Evolutionary conservation across 2,329 filamentous ascomycete species (phyloP).

Genomic region (Sarocladium kiliense): DNA sequence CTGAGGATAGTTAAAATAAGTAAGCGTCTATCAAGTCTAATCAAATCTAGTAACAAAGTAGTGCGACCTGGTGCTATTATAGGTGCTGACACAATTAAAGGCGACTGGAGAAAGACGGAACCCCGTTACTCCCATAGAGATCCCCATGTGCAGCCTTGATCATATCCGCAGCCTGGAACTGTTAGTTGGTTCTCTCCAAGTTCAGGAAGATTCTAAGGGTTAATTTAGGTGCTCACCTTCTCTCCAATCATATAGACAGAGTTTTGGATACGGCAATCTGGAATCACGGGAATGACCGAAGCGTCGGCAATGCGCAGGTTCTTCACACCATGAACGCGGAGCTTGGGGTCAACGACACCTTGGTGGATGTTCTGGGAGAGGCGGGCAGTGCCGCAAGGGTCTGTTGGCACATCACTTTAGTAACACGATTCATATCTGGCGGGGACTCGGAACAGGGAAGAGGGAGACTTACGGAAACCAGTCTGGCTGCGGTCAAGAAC

Average conservation of each 20-base stretch:
- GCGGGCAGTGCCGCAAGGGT: conserved; percentile 51
- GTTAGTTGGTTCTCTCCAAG: neutral
- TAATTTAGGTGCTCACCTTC: conserved; percentile 32
- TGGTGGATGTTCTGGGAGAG: conserved; percentile 45
- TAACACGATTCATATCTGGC: too few relatives aligned
- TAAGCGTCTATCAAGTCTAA: too few relatives aligned
- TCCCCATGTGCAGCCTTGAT: neutral
- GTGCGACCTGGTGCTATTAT: too few relatives aligned
- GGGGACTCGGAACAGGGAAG: too few relatives aligned
- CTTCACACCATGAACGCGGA: conserved; percentile 49
- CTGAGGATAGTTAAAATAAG: too few relatives aligned
- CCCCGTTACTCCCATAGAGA: neutral
- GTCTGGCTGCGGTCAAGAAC: conserved; percentile 57
- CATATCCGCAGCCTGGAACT: neutral
- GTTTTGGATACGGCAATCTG: conserved; percentile 54
- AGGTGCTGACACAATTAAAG: too few relatives aligned
- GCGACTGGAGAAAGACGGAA: too few relatives aligned
- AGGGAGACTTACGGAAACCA: conserved; percentile 41
- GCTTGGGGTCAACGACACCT: conserved; percentile 45
- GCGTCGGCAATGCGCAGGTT: conserved; percentile 51
- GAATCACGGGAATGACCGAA: conserved; percentile 50
- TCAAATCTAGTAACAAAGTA: too few relatives aligned
- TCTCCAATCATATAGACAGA: conserved; percentile 57
- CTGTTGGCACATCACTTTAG: too few relatives aligned
- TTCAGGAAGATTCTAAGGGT: neutral